A percentile compares a stretch with the other conserved stretches of the same genome.
Evolutionary conservation across 2,329 filamentous ascomycete species (phyloP).

Genomic region (Whalleya microplaca): DNA sequence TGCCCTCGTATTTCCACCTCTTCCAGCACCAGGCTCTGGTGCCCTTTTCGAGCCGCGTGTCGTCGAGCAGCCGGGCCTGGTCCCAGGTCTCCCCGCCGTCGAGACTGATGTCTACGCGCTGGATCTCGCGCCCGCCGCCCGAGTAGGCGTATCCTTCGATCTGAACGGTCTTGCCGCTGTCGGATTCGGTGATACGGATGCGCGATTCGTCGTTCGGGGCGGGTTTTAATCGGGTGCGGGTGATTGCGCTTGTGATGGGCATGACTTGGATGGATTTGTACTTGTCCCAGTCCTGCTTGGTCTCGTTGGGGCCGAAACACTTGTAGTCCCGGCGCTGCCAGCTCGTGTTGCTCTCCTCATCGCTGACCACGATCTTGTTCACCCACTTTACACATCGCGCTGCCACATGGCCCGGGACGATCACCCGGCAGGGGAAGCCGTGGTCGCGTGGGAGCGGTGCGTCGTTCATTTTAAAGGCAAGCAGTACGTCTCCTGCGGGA

Average conservation of each 20-base stretch:
- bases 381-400: slow-evolving; percentile 73
- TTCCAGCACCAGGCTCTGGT: slow-evolving; percentile 66
- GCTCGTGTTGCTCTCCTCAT: slow-evolving; percentile 67
- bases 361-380: slow-evolving; percentile 63
- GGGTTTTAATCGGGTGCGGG: slow-evolving; percentile 38
- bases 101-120: slow-evolving; percentile 68
- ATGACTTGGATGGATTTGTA: slow-evolving; percentile 70
- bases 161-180: slow-evolving; percentile 26
- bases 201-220: slow-evolving; percentile 10
- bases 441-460: slow-evolving; percentile 65
- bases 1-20: slow-evolving; percentile 61
- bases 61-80: slow-evolving; percentile 62
- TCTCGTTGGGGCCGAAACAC: slow-evolving; percentile 67
- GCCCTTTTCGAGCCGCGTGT: slow-evolving; percentile 42
- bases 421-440: slow-evolving; percentile 64
- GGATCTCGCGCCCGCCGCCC: slow-evolving; percentile 66
- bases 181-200: neutral
- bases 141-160: slow-evolving; percentile 70
- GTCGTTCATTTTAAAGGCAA: slow-evolving; percentile 72
- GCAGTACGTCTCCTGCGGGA: slow-evolving; percentile 64
- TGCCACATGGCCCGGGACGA: slow-evolving; percentile 69
- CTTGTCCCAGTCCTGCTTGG: slow-evolving; percentile 62
- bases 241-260: slow-evolving; percentile 70
- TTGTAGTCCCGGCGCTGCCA: slow-evolving; percentile 73
- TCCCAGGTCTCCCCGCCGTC: slow-evolving; percentile 68